These are phyloP conservation scores for Linum trigynum DNA, from an alignment of 345 rosid species.

Conservation along the genomic window DNA sequence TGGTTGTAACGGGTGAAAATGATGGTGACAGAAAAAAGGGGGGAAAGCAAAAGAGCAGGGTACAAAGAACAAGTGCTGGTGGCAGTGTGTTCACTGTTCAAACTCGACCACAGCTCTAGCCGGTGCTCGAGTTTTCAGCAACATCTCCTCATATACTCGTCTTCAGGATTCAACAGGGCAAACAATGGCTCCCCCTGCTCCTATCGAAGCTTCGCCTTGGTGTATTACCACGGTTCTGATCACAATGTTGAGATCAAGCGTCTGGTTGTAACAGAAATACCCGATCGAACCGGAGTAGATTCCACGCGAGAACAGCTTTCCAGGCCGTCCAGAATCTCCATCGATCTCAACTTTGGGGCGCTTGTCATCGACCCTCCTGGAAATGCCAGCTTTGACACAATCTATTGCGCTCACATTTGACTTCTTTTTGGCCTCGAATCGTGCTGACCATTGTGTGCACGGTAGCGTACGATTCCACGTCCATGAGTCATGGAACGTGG, in stretches of 20 bases:
- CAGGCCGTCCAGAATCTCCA: conserved; percentile 72
- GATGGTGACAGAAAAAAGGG: no score
- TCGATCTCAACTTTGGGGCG: conserved; percentile 90
- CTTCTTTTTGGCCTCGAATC: conserved; percentile 54
- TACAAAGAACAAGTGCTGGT: no score
- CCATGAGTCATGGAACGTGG: conserved; percentile 90
- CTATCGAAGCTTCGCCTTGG: conserved; percentile 76
- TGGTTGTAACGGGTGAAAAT: no score
- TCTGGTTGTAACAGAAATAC: conserved; percentile 69
- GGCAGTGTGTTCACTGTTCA: conserved; percentile 1
- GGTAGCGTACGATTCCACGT: conserved; percentile 87
- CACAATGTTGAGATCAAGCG: conserved; percentile 86
- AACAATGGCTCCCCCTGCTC: conserved; percentile 89
- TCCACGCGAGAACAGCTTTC: conserved; percentile 80
- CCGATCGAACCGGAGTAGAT: conserved; percentile 92
- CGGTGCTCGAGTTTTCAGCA: conserved; percentile 69
- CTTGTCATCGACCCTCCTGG: conserved; percentile 99
- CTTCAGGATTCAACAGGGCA: conserved; percentile 76
- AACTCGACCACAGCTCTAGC: conserved; percentile 62
- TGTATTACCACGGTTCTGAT: conserved; percentile 86
- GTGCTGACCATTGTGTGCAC: conserved; percentile 99
- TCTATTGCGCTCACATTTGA: conserved; percentile 52
- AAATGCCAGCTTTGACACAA: conserved; percentile 81
- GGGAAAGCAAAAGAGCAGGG: no score
- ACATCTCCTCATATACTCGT: conserved; percentile 91